Conservation (phyloP, 2,329 filamentous ascomycete species). For the Aspergillus pseudoglaucus region DNA sequence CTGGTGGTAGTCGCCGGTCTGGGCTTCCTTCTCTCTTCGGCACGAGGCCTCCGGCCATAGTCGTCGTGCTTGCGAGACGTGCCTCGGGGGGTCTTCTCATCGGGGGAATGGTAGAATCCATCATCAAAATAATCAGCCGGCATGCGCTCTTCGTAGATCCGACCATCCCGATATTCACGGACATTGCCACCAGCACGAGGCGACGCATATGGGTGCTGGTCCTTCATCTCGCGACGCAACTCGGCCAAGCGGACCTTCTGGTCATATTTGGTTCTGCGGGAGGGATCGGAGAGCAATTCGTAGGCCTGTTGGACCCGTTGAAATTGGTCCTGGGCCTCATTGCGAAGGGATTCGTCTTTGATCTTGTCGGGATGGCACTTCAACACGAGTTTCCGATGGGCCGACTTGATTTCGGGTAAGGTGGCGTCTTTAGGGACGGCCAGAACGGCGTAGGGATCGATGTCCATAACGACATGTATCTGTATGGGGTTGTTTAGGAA, state of each 20-base stretch:
- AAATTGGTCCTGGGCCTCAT: slow-evolving; percentile 76
- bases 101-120: slow-evolving; percentile 25
- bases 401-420: slow-evolving; percentile 64
- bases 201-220: slow-evolving; percentile 21
- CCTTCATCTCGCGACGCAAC: slow-evolving; percentile 51
- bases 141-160: slow-evolving; percentile 38
- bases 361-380: slow-evolving; percentile 91
- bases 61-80: slow-evolving; percentile 35
- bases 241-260: slow-evolving; percentile 63
- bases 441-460: slow-evolving; percentile 74
- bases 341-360: slow-evolving; percentile 68
- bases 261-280: slow-evolving; percentile 68
- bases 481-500: background rate
- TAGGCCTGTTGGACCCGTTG: slow-evolving; percentile 90
- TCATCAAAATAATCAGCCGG: slow-evolving; percentile 36
- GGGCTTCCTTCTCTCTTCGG: slow-evolving; percentile 34
- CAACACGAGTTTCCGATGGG: slow-evolving; percentile 78
- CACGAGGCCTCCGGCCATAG: slow-evolving; percentile 16
- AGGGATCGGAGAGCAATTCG: slow-evolving; percentile 77
- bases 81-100: slow-evolving; percentile 28
- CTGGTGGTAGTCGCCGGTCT: slow-evolving; percentile 13
- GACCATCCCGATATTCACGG: slow-evolving; percentile 38
- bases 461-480: slow-evolving; percentile 11
- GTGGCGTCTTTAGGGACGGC: slow-evolving; percentile 68
- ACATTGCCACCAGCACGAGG: slow-evolving; percentile 11